Conservation (phyloP, 2,329 filamentous ascomycete genomes). For the Alternaria angustiovoidea region DNA sequence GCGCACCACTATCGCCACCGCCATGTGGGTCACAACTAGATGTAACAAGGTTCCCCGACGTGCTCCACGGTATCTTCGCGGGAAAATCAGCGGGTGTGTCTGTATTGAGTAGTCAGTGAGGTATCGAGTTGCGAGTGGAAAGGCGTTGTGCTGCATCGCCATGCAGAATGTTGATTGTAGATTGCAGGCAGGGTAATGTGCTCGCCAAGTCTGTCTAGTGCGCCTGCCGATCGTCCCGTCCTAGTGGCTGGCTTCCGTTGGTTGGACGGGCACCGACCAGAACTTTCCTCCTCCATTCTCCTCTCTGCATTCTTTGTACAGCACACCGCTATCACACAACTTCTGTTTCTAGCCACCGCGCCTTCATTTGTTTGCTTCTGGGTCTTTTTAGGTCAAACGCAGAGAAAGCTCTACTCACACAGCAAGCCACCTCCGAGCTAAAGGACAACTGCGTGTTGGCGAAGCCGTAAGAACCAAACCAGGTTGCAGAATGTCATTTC, state of each 20-base stretch:
- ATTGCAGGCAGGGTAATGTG: slow-evolving; percentile 1
- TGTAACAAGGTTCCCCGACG: slow-evolving; percentile 21
- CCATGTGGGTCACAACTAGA: slow-evolving; percentile 8
- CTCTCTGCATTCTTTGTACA: slow-evolving; percentile 4
- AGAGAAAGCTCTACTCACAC: slow-evolving; percentile 23
- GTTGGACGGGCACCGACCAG: slow-evolving; percentile 9
- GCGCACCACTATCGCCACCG: slow-evolving; percentile 8
- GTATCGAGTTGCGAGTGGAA: neutral
- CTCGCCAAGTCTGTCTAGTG: slow-evolving; percentile 16
- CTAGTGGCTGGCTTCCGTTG: slow-evolving; percentile 13
- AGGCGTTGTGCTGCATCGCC: neutral
- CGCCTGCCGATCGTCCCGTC: slow-evolving; percentile 22
- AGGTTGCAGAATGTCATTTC: slow-evolving; percentile 64
- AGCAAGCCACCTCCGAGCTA: slow-evolving; percentile 17
- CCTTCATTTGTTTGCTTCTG: slow-evolving; percentile 11
- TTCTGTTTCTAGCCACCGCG: slow-evolving; percentile 7
- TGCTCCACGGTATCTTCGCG: slow-evolving; percentile 7
- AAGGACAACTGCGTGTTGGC: slow-evolving; percentile 31
- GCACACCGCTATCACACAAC: slow-evolving; percentile 2
- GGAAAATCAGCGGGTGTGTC: slow-evolving; percentile 5
- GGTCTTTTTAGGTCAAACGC: slow-evolving; percentile 19
- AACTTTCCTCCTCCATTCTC: slow-evolving; percentile 18
- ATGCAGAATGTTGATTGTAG: neutral
- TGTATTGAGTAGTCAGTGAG: neutral
- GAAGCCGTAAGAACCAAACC: slow-evolving; percentile 62